Conservation (phyloP, 768 basidiomycete species). For the Lactifluus piperatus region DNA sequence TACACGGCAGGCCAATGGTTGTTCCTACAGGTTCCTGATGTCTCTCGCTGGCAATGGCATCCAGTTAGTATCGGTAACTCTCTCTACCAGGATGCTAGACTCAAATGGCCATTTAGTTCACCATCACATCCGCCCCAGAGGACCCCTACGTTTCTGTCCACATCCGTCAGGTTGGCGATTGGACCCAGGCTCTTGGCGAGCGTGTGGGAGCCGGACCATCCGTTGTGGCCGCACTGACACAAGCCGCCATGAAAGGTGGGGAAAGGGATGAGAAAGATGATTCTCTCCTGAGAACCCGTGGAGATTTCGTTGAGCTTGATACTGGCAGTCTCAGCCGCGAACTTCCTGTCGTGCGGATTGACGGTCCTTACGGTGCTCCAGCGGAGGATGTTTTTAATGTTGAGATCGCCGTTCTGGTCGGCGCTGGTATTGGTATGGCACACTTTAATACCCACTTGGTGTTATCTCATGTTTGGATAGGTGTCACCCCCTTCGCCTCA, state of each 20-base stretch:
- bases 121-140: slow-evolving; percentile 90
- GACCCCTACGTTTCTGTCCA: slow-evolving; percentile 90
- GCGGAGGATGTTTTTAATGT: slow-evolving; percentile 83
- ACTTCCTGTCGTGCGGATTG: slow-evolving; percentile 68
- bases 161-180: slow-evolving; percentile 91
- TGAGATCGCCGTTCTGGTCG: slow-evolving; percentile 86
- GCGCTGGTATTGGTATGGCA: slow-evolving; percentile 77
- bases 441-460: background rate
- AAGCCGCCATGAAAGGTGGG: slow-evolving; percentile 65
- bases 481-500: slow-evolving; percentile 90
- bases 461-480: slow-evolving; percentile 27
- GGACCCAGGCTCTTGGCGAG: slow-evolving; percentile 74
- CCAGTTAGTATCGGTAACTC: slow-evolving; percentile 56
- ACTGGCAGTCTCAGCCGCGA: slow-evolving; percentile 36
- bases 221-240: slow-evolving; percentile 70
- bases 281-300: slow-evolving; percentile 41
- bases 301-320: slow-evolving; percentile 77
- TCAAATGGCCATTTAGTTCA: slow-evolving; percentile 48
- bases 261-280: slow-evolving; percentile 47
- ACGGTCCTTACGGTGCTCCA: slow-evolving; percentile 90
- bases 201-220: slow-evolving; percentile 76
- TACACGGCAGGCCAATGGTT: slow-evolving; percentile 91
- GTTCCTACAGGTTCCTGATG: slow-evolving; percentile 80
- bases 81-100: background rate
- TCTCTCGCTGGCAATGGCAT: slow-evolving; percentile 86